Base-by-base conservation (phyloP, 768 basidiomycete genomes). In the Auriscalpium orientale region DNA sequence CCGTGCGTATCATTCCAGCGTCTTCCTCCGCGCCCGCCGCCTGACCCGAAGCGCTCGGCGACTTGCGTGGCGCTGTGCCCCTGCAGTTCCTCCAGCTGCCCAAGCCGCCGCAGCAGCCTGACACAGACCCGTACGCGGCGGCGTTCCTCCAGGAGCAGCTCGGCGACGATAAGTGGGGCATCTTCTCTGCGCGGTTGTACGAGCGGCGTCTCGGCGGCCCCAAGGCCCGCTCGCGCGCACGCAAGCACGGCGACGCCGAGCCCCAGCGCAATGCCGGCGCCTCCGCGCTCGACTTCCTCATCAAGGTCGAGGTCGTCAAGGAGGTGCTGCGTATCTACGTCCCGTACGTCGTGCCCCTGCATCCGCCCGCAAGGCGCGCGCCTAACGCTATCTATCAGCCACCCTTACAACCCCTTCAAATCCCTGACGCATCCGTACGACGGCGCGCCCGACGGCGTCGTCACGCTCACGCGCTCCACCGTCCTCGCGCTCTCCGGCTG, bases 301-400 rank as follows among this genome's bases (percentile, higher is more conserved):
- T 78, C 68, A 78, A 78, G 66, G 78, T 79, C 46, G 77, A 78
- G 61, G 71, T 79, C 18, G 78, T 78, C 62, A 78, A 78, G 56
- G 74, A 78, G 63, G 74, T 77, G 22, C 61, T 78, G 47, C 68
- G 77, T 58, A 75, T 68, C 8, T 79, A 70, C 58, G 78, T 79
- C 51, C 77, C 77, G 78, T 77, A 66, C 60, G 78, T 76, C 28
- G 40, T 51, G 20, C 46, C 49, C 45, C 50, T 13, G 35, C 16
- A 20, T 40, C 40, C 9, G 7, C 44, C 40, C n/a, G 7, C 54
- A 43, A 15, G 7, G 16, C 37, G 15, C 53, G 53, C 20, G 44
- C 47, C 36, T 40, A 20, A 48, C 49, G 47, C 33, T 12, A 18
- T 20, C 38, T 47, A 20, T 37, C 71, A 77, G 77, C n/a, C 76